A percentile compares a stretch with the other conserved stretches of the same genome.
Evolutionary conservation across 2,329 filamentous ascomycete genomes (phyloP).

Genomic region (Bimuria novae-zelandiae): DNA sequence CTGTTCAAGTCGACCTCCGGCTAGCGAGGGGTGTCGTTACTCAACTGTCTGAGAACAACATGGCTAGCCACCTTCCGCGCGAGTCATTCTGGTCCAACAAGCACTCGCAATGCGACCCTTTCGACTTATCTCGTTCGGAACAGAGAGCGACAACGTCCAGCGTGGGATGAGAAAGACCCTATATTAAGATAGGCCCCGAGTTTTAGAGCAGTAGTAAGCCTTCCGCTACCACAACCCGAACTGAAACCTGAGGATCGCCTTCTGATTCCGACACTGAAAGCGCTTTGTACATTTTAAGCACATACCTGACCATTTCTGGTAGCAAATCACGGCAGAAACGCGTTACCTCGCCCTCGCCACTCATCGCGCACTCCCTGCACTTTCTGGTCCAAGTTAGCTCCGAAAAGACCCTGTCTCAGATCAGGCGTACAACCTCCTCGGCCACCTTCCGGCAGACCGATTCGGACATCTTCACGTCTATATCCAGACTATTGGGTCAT

Average conservation of each 20-base stretch:
- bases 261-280: neutral
- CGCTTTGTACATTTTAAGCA: neutral
- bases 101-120: neutral
- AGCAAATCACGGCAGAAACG: neutral
- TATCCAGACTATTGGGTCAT: conserved; percentile 20
- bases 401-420: conserved; percentile 16
- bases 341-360: neutral
- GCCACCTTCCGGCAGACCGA: conserved; percentile 16
- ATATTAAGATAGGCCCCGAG: too few species aligned
- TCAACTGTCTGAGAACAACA: conserved; percentile 4
- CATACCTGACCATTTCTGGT: too few species aligned
- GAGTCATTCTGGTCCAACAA: conserved; percentile 1
- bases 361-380: neutral
- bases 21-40: conserved; percentile 2
- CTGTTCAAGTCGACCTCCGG: neutral
- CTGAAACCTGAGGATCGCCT: neutral
- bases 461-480: conserved; percentile 17
- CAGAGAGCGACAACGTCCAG: neutral
- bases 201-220: too few species aligned
- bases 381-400: neutral
- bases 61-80: neutral
- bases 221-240: neutral
- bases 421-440: conserved; percentile 13
- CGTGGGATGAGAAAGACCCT: too few species aligned
- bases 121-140: neutral